phyloP scores from a whole-genome alignment of 2,329 filamentous ascomycete species.

The Claviceps spartinae region DNA sequence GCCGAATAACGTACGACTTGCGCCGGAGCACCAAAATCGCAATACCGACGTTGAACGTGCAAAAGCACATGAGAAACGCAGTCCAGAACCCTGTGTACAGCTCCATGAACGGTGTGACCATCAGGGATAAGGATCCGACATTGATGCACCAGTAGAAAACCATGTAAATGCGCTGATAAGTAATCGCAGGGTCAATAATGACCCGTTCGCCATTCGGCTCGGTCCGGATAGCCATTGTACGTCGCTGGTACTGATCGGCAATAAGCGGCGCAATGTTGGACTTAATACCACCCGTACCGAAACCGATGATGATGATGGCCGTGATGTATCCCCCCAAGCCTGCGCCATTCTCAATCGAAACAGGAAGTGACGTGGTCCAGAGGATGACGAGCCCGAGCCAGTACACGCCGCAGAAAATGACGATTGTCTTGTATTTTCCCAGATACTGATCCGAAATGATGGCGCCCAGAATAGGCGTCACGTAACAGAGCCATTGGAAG shows the following conservation, averaged over 20 bases:
- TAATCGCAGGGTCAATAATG: slow-evolving; percentile 52
- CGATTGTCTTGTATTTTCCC: slow-evolving; percentile 49
- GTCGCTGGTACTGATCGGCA: slow-evolving; percentile 51
- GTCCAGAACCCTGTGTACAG: slow-evolving; percentile 54
- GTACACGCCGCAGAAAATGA: slow-evolving; percentile 43
- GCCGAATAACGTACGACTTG: slow-evolving; percentile 36
- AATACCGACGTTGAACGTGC: slow-evolving; percentile 49
- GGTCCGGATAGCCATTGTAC: slow-evolving; percentile 33
- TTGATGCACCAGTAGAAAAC: slow-evolving; percentile 67
- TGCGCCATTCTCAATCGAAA: slow-evolving; percentile 21
- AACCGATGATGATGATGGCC: slow-evolving; percentile 47
- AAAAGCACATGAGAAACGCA: slow-evolving; percentile 43
- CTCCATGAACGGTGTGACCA: slow-evolving; percentile 58
- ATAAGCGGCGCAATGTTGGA: slow-evolving; percentile 46
- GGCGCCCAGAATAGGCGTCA: slow-evolving; percentile 34
- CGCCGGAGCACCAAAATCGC: slow-evolving; percentile 33
- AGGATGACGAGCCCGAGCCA: slow-evolving; percentile 41
- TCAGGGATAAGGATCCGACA: slow-evolving; percentile 52
- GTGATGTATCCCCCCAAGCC: slow-evolving; percentile 38
- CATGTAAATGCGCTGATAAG: slow-evolving; percentile 57
- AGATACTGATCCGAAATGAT: slow-evolving; percentile 44
- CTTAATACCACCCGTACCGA: slow-evolving; percentile 59
- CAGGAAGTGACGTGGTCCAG: slow-evolving; percentile 33
- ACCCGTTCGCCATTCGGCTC: slow-evolving; percentile 41
- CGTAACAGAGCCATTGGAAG: slow-evolving; percentile 39